These are phyloP conservation scores for Calocera cornea DNA, from an alignment of 768 basidiomycete species.

Conservation along the genomic window DNA sequence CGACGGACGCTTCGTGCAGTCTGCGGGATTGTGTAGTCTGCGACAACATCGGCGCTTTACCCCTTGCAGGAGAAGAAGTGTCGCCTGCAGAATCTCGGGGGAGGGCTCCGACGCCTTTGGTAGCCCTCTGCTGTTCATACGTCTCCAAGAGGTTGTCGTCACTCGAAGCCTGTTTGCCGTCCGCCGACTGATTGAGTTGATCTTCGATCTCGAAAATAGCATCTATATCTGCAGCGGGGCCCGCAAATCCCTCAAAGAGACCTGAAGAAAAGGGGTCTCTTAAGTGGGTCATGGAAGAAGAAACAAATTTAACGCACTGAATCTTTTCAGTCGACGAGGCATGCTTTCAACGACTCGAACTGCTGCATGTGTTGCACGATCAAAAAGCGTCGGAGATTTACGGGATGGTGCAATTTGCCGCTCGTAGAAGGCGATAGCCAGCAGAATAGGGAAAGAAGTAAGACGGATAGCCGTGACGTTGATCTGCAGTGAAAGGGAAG, in stretches of 20 bases:
- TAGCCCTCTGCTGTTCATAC: not conserved
- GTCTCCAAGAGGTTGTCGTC: not conserved
- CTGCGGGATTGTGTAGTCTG: not conserved
- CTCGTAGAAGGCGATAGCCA: conserved; percentile 74
- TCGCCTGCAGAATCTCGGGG: not conserved
- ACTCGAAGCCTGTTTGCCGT: not conserved
- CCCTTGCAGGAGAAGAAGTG: not conserved
- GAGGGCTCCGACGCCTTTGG: not conserved
- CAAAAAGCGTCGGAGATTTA: conserved; percentile 46
- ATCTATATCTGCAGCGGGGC: conserved; percentile 59
- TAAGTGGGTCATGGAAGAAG: not conserved
- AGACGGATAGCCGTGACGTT: conserved; percentile 84
- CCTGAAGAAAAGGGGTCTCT: conserved; percentile 31
- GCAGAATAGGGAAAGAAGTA: conserved; percentile 73
- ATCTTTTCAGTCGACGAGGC: conserved; percentile 57
- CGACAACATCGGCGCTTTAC: not conserved
- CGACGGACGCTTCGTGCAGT: not conserved
- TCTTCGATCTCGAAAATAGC: conserved; percentile 74
- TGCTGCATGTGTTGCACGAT: conserved; percentile 51
- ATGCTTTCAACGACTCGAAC: conserved; percentile 62
- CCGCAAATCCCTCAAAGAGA: conserved; percentile 65
- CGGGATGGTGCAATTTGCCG: conserved; percentile 61
- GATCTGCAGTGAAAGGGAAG: conserved; percentile 36
- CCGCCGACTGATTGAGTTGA: not conserved
- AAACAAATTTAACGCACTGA: conserved; percentile 50